Conservation (phyloP, 257 asterid genomes). For the Solanum lignicaule region DNA sequence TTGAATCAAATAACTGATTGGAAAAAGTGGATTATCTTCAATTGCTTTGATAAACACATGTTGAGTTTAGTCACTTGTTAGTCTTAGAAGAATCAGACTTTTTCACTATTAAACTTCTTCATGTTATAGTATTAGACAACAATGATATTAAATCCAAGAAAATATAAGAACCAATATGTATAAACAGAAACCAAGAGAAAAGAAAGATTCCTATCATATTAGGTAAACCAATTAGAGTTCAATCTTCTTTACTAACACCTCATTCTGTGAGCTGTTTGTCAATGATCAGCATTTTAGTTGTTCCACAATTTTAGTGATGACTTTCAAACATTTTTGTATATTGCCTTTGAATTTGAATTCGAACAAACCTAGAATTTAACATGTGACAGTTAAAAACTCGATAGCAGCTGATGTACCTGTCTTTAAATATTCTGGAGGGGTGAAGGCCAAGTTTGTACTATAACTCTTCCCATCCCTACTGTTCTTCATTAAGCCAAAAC, state of each 20-base stretch:
- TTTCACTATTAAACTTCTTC: neutral
- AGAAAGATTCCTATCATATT: neutral
- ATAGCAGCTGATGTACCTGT: constrained; percentile 16
- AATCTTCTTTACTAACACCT: neutral
- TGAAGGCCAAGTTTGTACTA: constrained; percentile 37
- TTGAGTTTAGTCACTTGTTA: neutral
- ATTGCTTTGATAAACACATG: neutral
- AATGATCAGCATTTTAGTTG: neutral
- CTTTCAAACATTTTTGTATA: neutral
- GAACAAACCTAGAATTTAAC: neutral
- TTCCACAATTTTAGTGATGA: neutral
- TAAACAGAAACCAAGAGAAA: neutral
- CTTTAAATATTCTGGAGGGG: constrained; percentile 40
- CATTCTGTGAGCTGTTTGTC: neutral
- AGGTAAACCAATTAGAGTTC: neutral
- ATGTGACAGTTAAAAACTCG: neutral
- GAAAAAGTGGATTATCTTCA: neutral
- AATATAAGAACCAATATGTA: neutral
- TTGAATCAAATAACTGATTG: neutral
- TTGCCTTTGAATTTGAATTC: neutral
- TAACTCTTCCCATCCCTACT: constrained; percentile 45
- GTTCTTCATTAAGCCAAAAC: constrained; percentile 46
- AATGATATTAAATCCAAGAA: neutral
- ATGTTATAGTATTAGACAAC: neutral
- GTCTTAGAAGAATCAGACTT: neutral